Conservation (phyloP, 768 basidiomycete species). For the Boletales sp. region DNA sequence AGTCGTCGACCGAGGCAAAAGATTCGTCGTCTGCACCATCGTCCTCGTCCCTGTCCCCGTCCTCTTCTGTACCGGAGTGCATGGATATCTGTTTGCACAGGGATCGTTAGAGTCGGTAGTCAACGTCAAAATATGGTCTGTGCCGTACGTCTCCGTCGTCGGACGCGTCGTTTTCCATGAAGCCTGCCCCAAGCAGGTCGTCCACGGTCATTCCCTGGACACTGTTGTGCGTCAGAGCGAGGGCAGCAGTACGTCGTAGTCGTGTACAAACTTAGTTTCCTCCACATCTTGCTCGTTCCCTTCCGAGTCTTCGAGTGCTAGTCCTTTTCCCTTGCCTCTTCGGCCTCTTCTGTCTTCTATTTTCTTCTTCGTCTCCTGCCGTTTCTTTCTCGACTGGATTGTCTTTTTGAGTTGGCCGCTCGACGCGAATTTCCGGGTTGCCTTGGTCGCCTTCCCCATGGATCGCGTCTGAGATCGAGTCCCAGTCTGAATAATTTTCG, state of each 20-base stretch:
- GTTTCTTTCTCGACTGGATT: conserved; percentile 79
- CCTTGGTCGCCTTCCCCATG: conserved; percentile 59
- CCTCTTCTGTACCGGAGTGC: conserved; percentile 39
- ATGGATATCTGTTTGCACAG: conserved; percentile 17
- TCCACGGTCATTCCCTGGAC: conserved; percentile 63
- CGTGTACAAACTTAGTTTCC: conserved; percentile 11
- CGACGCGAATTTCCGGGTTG: conserved; percentile 82
- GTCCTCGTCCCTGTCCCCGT: conserved; percentile 18
- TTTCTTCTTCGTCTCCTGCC: conserved; percentile 72
- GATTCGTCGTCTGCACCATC: conserved; percentile 54
- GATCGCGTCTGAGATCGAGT: conserved; percentile 15
- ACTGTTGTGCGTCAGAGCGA: not conserved
- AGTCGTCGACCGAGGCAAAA: conserved; percentile 74
- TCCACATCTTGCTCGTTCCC: conserved; percentile 11
- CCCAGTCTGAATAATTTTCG: not conserved
- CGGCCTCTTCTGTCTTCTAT: conserved; percentile 51
- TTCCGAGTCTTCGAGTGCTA: conserved; percentile 26
- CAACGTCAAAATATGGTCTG: not conserved
- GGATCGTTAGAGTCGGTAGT: conserved; percentile 1
- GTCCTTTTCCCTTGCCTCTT: conserved; percentile 31
- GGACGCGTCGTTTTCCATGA: conserved; percentile 54
- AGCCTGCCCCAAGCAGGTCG: conserved; percentile 67
- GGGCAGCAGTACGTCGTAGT: too few species aligned
- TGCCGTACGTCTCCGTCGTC: conserved; percentile 38
- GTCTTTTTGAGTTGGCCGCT: conserved; percentile 86